These are phyloP conservation scores for Alternaria tenuissima DNA, from an alignment of 2,329 filamentous ascomycete genomes.

Conservation along the genomic window DNA sequence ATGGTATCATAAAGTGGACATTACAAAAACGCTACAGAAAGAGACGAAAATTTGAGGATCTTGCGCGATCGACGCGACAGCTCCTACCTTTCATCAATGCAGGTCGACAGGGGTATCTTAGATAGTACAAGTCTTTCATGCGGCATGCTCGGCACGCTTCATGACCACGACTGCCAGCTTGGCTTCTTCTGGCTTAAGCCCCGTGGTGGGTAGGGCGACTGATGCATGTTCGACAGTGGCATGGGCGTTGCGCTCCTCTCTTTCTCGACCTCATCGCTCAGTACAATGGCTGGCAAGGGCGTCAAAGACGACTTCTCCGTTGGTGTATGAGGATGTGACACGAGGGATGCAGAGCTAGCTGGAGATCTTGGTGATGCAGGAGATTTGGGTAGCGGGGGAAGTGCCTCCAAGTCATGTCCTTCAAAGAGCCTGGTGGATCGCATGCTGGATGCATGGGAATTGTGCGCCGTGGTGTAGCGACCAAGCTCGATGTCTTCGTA, in stretches of 20 bases:
- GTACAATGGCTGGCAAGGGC: not conserved
- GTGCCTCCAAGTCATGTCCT: constrained; percentile 20
- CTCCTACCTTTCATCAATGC: not conserved
- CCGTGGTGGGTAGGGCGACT: constrained; percentile 5
- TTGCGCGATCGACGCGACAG: not conserved
- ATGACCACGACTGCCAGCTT: constrained; percentile 23
- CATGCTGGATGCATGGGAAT: constrained; percentile 18
- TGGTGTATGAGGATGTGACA: not conserved
- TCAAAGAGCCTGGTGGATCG: constrained; percentile 12
- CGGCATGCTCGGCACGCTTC: constrained; percentile 5
- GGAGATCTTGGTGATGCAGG: not conserved
- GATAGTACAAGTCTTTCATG: not conserved
- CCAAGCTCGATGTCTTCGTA: constrained; percentile 40
- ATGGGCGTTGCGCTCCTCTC: not conserved
- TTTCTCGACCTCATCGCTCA: not conserved
- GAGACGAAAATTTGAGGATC: constrained; percentile 1
- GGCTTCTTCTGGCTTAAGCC: constrained; percentile 8
- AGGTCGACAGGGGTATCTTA: not conserved
- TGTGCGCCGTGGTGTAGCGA: constrained; percentile 20
- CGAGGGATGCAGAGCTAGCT: not conserved
- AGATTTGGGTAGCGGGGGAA: constrained; percentile 28
- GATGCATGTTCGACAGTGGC: not conserved
- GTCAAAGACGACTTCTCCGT: not conserved
- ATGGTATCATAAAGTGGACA: constrained; percentile 6
- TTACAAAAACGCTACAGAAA: not conserved